phyloP scores from a whole-genome alignment of 495 filamentous ascomycete species.

The Endocarpon pusillum region DNA sequence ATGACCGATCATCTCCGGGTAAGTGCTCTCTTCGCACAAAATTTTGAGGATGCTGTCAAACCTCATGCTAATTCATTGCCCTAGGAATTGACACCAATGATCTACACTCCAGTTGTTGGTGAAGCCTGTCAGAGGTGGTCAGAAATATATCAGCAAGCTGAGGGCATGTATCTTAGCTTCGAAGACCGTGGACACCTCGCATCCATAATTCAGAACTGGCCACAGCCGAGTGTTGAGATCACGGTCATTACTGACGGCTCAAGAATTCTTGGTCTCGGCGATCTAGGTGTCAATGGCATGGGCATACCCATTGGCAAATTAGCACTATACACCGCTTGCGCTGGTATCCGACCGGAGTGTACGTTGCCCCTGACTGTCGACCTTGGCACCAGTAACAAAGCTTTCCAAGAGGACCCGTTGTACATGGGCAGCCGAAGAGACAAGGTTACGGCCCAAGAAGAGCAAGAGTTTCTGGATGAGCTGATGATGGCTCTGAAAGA shows the following conservation, averaged over 20 bases:
- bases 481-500: slow-evolving; percentile 85
- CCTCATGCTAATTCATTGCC: slow-evolving; percentile 6
- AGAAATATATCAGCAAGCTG: slow-evolving; percentile 85
- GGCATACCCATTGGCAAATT: slow-evolving; percentile 95
- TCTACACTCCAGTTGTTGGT: slow-evolving; percentile 95
- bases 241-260: slow-evolving; percentile 95
- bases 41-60: too few relatives aligned
- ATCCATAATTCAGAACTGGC: slow-evolving; percentile 80
- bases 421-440: slow-evolving; percentile 80
- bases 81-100: slow-evolving; percentile 74
- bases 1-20: slow-evolving; percentile 76
- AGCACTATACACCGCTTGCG: slow-evolving; percentile 86
- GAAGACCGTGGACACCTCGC: slow-evolving; percentile 71
- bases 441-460: slow-evolving; percentile 64
- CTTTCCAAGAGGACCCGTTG: slow-evolving; percentile 74
- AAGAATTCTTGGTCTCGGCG: slow-evolving; percentile 86
- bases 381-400: slow-evolving; percentile 79
- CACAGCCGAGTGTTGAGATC: slow-evolving; percentile 74
- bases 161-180: slow-evolving; percentile 86
- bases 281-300: slow-evolving; percentile 94
- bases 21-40: slow-evolving; percentile 13
- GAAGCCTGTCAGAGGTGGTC: slow-evolving; percentile 94
- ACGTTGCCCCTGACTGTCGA: slow-evolving; percentile 88
- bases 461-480: slow-evolving; percentile 90
- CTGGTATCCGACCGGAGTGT: slow-evolving; percentile 82